Evolutionary conservation across 2,329 filamentous ascomycete genomes (phyloP), one percentile per base, ranked within the genome.

Genomic region (Rachicladosporium sp.): DNA sequence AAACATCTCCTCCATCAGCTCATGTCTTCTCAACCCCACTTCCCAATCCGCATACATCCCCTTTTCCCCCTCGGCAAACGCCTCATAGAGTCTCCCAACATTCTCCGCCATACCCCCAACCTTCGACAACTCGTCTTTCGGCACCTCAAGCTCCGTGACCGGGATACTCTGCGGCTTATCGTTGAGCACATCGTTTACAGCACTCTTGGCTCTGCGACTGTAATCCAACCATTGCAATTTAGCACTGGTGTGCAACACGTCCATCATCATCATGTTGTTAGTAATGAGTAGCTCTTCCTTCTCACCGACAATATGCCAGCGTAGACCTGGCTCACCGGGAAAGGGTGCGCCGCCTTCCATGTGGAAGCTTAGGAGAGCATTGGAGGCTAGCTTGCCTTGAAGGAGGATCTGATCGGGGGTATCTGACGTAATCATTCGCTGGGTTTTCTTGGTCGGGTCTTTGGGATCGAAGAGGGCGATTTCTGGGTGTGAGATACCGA

Each of bases 301-400:
- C 3, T 61, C 56, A 6, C 73, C 71, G 33, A 66, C 59, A 31
- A 78, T 65, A 4, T 59, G 63, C 68, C 72, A 76, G 1, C 64
- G 52, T 0, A 72, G 50, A 2, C 56, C 60, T 0, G 68, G 61
- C 0, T 68, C 64, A 1, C 60, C 66, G 0, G 64, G 64, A 50
- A 74, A 74, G 0, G 66, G 61, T 10, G 64, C 60, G 0, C 72
- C 71, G 10, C 65, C 63, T 3, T 68, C 65, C 45, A 69, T 63
- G 4, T 64, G 63, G n/a, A 67, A 46, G 1, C 62, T 61, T 0
- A 73, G 48, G 0, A 63, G 62, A 0, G 70, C 67, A 5, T 58
- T 59, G 0, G 57, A 46, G 1, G 50, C 38, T 4, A 73, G 50
- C 0, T 48, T 58, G 8, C 66, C 68, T 21, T 66, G 57, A 1